Evolutionary conservation across 2,329 filamentous ascomycete genomes (phyloP).

Genomic region (Calonectria montana): DNA sequence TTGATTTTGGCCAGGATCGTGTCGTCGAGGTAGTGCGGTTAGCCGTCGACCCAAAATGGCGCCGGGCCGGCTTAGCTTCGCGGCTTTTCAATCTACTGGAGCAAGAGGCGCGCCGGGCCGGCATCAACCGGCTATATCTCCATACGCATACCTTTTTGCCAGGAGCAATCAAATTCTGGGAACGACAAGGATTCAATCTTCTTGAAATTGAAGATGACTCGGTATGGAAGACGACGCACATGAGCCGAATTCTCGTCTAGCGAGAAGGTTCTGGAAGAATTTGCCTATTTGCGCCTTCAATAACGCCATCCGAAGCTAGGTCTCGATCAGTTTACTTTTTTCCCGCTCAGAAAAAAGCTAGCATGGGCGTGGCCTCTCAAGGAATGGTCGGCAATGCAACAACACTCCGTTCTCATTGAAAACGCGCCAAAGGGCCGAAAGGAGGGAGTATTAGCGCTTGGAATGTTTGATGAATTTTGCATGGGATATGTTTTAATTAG

Average conservation of each 20-base stretch:
- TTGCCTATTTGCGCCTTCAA: neutral
- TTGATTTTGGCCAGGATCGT: conserved; percentile 28
- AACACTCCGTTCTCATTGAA: neutral
- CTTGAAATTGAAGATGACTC: conserved; percentile 38
- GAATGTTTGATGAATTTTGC: neutral
- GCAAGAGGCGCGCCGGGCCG: conserved; percentile 22
- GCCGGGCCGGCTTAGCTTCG: conserved; percentile 43
- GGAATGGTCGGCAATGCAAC: neutral
- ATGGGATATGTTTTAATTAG: neutral
- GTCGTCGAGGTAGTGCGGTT: conserved; percentile 44
- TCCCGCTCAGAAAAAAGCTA: neutral
- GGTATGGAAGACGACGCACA: conserved; percentile 45
- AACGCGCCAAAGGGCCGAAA: neutral
- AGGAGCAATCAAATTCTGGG: conserved; percentile 41
- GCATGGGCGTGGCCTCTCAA: too few relatives aligned
- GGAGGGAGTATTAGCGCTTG: neutral
- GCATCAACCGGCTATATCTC: conserved; percentile 38
- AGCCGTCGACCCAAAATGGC: conserved; percentile 40
- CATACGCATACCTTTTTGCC: conserved; percentile 45
- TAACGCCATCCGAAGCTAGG: neutral
- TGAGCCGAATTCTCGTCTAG: conserved; percentile 22
- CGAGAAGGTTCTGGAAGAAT: neutral
- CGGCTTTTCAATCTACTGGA: conserved; percentile 32
- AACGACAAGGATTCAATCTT: conserved; percentile 36
- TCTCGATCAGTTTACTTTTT: neutral